Evolutionary conservation across 2,329 filamentous ascomycete species (phyloP), one percentile per base, ranked within the genome.

Genomic region (Pseudocercospora macadamiae): DNA sequence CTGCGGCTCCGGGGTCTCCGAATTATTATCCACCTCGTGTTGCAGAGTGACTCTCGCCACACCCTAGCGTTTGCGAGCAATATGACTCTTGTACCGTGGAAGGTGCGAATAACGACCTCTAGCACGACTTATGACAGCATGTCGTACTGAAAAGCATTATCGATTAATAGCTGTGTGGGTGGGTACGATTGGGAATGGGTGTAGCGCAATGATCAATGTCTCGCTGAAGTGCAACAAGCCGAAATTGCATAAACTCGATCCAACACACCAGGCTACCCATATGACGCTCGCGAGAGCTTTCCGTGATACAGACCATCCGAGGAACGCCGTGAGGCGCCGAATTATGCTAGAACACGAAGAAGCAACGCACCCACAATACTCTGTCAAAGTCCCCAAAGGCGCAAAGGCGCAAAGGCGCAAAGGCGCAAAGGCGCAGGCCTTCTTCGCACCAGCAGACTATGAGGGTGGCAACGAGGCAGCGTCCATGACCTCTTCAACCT

Each of bases 401-500:
- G 42, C 8, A 45, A 25, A 6, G 42, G 18, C 21, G 18, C 19
- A 25, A 8, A 12, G n/a, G 12, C 18, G 23, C 18, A 26, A 45
- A 23, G 7, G 10, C 25, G n/a, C 18, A 21, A 45, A 21, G 3
- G n/a, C 36, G 16, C 2, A 26, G 21, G 9, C 42, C 18, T 1
- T 8, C 18, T 25, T 10, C 45, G 14, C 12, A 28, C 9, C 42
- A 45, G 18, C 42, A 45, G 19, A 45, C 55, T 61, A 64, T 54
- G 60, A 62, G 25, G 95, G 95, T 65, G 95, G 95, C 48, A 99
- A 86, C 73, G 92, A 87, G 84, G 92, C 96, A 66, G 89, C 90
- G 76, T 99, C 95, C 54, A 99, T 93, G 74, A 97, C 86, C 67
- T 99, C 95, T 68, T 95, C 90, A 6, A 93, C 91, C 59, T 97